These are phyloP conservation scores for Panaeolus cyanescens DNA, from an alignment of 768 basidiomycete species.

Conservation along the genomic window DNA sequence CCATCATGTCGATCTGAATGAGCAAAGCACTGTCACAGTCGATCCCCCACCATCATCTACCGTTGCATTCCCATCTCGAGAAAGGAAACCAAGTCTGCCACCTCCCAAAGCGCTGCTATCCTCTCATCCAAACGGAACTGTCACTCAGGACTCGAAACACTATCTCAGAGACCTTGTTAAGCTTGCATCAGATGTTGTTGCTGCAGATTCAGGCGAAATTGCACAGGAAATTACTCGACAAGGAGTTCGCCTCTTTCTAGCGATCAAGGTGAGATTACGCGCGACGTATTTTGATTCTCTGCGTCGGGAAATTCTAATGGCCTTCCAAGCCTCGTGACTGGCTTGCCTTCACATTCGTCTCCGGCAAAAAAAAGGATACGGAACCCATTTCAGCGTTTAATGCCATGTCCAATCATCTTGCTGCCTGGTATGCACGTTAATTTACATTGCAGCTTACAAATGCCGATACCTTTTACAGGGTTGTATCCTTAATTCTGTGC, in stretches of 20 bases:
- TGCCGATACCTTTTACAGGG: constrained; percentile 50
- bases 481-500: constrained; percentile 86
- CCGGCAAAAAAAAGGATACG: constrained; percentile 62
- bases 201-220: constrained; percentile 62
- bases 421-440: constrained; percentile 63
- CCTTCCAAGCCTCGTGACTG: constrained; percentile 77
- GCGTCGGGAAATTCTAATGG: constrained; percentile 10
- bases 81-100: constrained; percentile 73
- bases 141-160: constrained; percentile 47
- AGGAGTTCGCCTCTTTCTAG: constrained; percentile 67
- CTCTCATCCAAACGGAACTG: constrained; percentile 29
- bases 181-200: constrained; percentile 58
- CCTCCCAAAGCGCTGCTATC: constrained; percentile 48
- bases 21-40: constrained; percentile 3
- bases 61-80: constrained; percentile 37
- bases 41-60: constrained; percentile 10
- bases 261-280: constrained; percentile 65
- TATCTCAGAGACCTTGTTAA: constrained; percentile 64
- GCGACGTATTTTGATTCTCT: constrained; percentile 6
- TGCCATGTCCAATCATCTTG: constrained; percentile 78
- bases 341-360: constrained; percentile 76
- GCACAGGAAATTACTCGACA: constrained; percentile 86
- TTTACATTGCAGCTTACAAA: not conserved
- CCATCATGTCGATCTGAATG: constrained; percentile 20
- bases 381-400: constrained; percentile 79